phyloP scores from a whole-genome alignment of 176 grass and related monocot species.

The Chloris gayana region DNA sequence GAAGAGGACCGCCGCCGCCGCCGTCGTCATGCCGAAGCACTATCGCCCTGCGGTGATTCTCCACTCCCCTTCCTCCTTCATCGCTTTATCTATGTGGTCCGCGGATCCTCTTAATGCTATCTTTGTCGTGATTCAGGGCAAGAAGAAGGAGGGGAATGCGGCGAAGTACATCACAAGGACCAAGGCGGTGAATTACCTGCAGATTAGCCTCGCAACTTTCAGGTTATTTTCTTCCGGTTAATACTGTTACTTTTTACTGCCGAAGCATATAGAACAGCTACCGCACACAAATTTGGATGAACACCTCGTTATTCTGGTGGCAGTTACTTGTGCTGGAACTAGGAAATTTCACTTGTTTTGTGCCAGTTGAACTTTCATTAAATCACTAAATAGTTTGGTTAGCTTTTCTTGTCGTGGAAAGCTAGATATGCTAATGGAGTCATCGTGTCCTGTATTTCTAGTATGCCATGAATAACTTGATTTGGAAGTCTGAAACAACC shows the following conservation, averaged over 20 bases:
- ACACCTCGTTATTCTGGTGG: no score
- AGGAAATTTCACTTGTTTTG: background rate
- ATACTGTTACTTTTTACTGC: background rate
- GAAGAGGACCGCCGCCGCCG: conserved; percentile 9
- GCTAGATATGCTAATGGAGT: background rate
- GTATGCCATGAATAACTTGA: background rate
- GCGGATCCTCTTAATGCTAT: conserved; percentile 9
- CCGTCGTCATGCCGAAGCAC: conserved; percentile 81
- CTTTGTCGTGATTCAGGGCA: conserved; percentile 54
- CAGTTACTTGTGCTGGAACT: background rate
- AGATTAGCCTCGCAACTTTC: conserved; percentile 74
- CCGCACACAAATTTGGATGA: background rate
- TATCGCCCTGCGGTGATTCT: conserved; percentile 71
- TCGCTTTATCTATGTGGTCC: background rate
- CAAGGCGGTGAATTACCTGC: conserved; percentile 82
- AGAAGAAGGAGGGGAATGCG: conserved; percentile 96
- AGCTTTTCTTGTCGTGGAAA: no score
- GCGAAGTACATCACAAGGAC: conserved; percentile 97
- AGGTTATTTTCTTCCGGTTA: conserved; percentile 46
- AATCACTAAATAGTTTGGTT: background rate
- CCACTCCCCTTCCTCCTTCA: background rate
- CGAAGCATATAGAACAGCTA: background rate
- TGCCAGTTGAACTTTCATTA: background rate
- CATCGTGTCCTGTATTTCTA: background rate
- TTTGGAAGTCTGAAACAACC: background rate